Percentiles rank a stretch among this genome's conserved stretches.
phyloP scores from a whole-genome alignment of 371 early-diverging fungal species.

The Lichtheimia corymbifera region DNA sequence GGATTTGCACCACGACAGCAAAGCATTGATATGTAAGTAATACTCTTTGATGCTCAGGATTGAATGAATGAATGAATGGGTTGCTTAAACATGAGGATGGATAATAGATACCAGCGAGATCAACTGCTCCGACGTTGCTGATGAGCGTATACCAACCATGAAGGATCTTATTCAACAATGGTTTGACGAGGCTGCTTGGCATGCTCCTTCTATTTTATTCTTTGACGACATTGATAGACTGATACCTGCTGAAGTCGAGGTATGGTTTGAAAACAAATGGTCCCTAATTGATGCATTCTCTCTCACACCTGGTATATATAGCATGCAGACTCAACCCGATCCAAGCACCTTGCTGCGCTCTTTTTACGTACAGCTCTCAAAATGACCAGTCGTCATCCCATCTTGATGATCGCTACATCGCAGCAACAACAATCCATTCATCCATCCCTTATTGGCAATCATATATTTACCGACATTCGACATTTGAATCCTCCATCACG shows the following conservation, averaged over 20 bases:
- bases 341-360: constrained; percentile 70
- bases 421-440: constrained; percentile 73
- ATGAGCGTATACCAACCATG: constrained; percentile 64
- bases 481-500: constrained; percentile 73
- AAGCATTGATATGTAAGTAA: constrained; percentile 62
- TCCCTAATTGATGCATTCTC: neutral
- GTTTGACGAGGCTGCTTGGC: constrained; percentile 74
- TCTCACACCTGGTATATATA: constrained; percentile 3
- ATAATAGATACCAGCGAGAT: constrained; percentile 52
- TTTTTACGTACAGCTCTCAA: constrained; percentile 52
- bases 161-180: constrained; percentile 65
- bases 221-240: constrained; percentile 98
- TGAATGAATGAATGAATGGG: neutral
- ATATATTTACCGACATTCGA: constrained; percentile 68
- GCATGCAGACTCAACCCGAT: constrained; percentile 71
- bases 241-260: constrained; percentile 82
- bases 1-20: constrained; percentile 34
- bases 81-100: neutral
- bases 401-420: constrained; percentile 71
- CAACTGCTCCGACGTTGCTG: constrained; percentile 66
- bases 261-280: constrained; percentile 12
- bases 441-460: constrained; percentile 60
- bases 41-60: neutral
- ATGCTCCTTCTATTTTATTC: constrained; percentile 84
- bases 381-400: constrained; percentile 50